Evolutionary conservation across 805 yeast genomes (phyloP).

Genomic region (Metschnikowia drakensbergensis): DNA sequence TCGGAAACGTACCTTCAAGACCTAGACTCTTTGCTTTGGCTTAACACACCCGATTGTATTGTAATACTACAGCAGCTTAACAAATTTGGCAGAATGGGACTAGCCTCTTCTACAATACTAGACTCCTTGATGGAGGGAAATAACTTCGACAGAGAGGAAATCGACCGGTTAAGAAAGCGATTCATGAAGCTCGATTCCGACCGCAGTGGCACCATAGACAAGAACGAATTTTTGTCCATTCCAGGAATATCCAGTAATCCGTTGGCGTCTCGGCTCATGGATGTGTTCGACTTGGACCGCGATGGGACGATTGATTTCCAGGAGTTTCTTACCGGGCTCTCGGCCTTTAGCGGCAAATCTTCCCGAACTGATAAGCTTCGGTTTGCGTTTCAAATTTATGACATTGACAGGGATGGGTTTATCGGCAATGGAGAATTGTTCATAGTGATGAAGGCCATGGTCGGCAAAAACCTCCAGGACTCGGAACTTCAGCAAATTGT

Average conservation of each 20-base stretch:
- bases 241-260: conserved; percentile 94
- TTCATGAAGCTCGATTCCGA: conserved; percentile 95
- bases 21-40: not conserved
- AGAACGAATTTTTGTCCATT: conserved; percentile 82
- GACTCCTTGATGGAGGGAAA: conserved; percentile 79
- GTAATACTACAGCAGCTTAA: not conserved
- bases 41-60: not conserved
- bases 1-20: not conserved
- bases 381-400: conserved; percentile 92
- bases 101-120: conserved; percentile 54
- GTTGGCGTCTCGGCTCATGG: conserved; percentile 82
- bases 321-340: conserved; percentile 83
- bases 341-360: conserved; percentile 84
- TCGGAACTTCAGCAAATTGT: conserved; percentile 91
- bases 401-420: conserved; percentile 91
- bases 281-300: conserved; percentile 89
- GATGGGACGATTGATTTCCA: conserved; percentile 93
- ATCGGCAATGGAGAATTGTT: conserved; percentile 94
- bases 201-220: conserved; percentile 87
- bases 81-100: conserved; percentile 45
- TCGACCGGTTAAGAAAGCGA: conserved; percentile 84
- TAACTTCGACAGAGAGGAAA: conserved; percentile 84
- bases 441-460: conserved; percentile 93
- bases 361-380: conserved; percentile 73
- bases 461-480: conserved; percentile 83